Evolutionary conservation across 257 asterid genomes (phyloP), one percentile per base, ranked within the genome.

Genomic region (Scutellaria baicalensis): DNA sequence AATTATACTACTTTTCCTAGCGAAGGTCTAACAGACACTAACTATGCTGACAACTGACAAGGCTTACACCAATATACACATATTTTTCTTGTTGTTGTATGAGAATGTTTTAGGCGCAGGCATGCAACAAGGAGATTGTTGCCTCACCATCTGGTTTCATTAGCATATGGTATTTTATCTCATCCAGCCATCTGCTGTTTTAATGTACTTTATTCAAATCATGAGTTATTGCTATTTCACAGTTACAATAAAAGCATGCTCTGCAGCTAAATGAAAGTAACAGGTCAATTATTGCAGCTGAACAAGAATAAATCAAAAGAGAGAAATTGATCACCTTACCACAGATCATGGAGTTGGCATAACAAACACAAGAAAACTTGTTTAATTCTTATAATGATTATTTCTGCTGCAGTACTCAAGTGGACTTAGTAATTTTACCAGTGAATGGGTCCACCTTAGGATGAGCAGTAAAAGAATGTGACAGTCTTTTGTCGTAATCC

Each of bases 361-460:
- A 39, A 18, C 39, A 44, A 47, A 11, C 39, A 38, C n/a, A 13
- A 16, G 42, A 38, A 14, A 73, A 63, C 65, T 51, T 23, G 42
- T 39, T 8, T 10, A 27, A 69, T 42, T 12, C 52, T 16, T 40
- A 13, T 1, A 48, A 35, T 6, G 33, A 10, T 48, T 14, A 56
- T 18, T 59, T 63, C 9, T 54, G 50, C 68, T 20, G 48, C 33
- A 68, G 9, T 9, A 66, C 13, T 23, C 60, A 59, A 9, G 43
- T 17, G 59, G 64, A 60, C 43, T 70, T 13, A 73, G 3, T 49
- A 38, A 74, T 66, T 78, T 82, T 85, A 91, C 99, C 99, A 31
- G 97, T 93, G 62, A 91, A 11, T 5, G 97, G 97, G 69, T 93
- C 99, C 71, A 93, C 91, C 77, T 93, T 93, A 10, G 99, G 99